phyloP scores from a whole-genome alignment of 108 stramenopile species.

The Fistulifera pelliculosa region DNA sequence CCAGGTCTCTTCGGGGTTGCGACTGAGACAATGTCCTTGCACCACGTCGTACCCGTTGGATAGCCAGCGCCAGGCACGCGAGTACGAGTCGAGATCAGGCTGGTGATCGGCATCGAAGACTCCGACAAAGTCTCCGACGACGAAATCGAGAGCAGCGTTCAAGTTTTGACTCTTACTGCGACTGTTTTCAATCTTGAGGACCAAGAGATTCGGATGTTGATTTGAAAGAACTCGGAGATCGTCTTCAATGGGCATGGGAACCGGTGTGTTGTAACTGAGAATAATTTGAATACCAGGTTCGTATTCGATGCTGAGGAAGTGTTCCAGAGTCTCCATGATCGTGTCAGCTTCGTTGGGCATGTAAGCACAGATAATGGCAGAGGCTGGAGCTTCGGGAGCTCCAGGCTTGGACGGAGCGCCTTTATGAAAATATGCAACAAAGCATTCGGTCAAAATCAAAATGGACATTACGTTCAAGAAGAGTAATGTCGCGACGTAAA shows the following conservation, averaged over 20 bases:
- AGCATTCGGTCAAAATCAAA: constrained; percentile 2
- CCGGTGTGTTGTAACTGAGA: constrained; percentile 2
- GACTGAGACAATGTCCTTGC: neutral
- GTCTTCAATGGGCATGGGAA: neutral
- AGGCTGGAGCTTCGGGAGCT: neutral
- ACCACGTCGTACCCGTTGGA: constrained; percentile 1
- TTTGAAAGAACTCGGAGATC: neutral
- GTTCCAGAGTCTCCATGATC: constrained; percentile 1
- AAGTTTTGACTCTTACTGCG: neutral
- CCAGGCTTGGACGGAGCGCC: neutral
- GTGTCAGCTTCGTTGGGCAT: constrained; percentile 1
- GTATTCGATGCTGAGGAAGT: neutral
- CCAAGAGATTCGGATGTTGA: neutral
- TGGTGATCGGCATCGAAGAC: constrained; percentile 4
- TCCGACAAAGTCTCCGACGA: constrained; percentile 1
- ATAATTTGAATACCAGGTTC: constrained; percentile 1
- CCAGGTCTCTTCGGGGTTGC: constrained; percentile 3
- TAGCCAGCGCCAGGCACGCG: constrained; percentile 4
- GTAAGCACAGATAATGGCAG: constrained; percentile 5
- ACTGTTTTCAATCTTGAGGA: neutral
- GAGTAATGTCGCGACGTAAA: neutral
- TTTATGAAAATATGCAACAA: constrained; percentile 2
- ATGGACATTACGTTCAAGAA: neutral
- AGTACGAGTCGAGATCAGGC: neutral
- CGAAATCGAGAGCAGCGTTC: neutral